Evolutionary conservation across 805 yeast genomes (phyloP), one percentile per base, ranked within the genome.

Genomic region (Saccharomyces eubayanus): DNA sequence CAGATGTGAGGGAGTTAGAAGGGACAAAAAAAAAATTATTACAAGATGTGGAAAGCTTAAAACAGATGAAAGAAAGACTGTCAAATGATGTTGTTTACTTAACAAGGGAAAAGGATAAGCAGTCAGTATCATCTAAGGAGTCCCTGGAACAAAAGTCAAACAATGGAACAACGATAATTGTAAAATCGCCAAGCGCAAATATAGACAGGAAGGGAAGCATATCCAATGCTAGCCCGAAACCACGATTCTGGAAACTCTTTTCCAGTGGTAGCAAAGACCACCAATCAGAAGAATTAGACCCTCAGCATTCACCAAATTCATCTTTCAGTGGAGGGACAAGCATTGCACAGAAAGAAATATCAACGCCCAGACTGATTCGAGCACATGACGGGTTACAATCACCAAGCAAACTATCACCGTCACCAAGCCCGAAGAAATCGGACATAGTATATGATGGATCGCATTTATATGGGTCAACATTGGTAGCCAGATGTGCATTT

Each of bases 401-500:
- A 8, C 43, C 43, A 10, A 21, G 43, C 4, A 36, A 36, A 36
- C 5, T 6, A 2, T 16, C 43, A 16, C 43, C 16, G 9, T 36
- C 43, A 1, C 43, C 43, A 36, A 36, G 43, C 6, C 43, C 43
- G 21, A 36, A 49, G 41, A 24, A 11, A 16, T 36, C 12, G 9
- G 47, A 27, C 9, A 8, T n/a, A 8, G 16, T n/a, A 8, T 11
- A 5, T n/a, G 63, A 60, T 28, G 65, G 65, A 16, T 28, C 46
- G 8, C 27, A 49, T 14, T 50, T 57, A 28, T 62, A 61, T 53
- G 68, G 67, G 3, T 60, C 82, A 9, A 76, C 89, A 1, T 75
- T 92, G 51, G 85, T 83, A 55, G 75, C 77, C 52, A 75, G 96
- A 51, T 77, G 87, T 12, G 71, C 72, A 14, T 75, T 70, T 59